Conservation (phyloP, 179 eudicot species). For the Actinidia arguta region DNA sequence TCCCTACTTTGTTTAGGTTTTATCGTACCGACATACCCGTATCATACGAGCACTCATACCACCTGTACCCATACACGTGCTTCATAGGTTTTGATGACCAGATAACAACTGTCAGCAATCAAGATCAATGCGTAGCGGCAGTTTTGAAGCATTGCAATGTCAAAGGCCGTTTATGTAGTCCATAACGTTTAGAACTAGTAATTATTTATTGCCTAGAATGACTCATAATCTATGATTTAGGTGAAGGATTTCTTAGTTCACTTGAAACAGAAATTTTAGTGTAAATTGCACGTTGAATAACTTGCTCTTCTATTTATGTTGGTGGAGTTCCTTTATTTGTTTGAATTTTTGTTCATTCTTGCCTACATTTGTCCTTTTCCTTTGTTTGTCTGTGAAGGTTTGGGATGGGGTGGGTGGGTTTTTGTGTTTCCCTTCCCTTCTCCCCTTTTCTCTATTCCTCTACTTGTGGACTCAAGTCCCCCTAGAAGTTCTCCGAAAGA, state of each 20-base stretch:
- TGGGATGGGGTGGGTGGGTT: neutral
- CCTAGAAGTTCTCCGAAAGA: too few species aligned
- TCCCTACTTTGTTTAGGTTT: too few species aligned
- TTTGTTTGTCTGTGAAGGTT: neutral
- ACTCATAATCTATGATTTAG: neutral
- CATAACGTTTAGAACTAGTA: neutral
- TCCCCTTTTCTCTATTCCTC: too few species aligned
- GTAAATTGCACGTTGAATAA: too few species aligned
- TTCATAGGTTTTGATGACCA: neutral
- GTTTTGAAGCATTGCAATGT: neutral
- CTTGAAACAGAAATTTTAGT: neutral
- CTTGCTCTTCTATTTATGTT: neutral
- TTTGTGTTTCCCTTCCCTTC: too few species aligned
- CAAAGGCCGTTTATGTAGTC: neutral
- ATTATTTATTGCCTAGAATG: neutral
- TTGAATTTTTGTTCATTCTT: neutral
- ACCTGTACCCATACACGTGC: too few species aligned
- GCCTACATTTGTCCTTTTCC: neutral
- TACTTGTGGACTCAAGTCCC: too few species aligned
- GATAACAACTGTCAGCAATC: neutral
- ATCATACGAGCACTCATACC: too few species aligned
- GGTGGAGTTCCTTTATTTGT: neutral
- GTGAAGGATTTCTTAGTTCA: neutral
- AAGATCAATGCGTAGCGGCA: neutral
- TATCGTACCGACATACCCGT: too few species aligned